Conservation (phyloP, 2,329 filamentous ascomycete genomes). For the Calonectria pseudoreteaudii region DNA sequence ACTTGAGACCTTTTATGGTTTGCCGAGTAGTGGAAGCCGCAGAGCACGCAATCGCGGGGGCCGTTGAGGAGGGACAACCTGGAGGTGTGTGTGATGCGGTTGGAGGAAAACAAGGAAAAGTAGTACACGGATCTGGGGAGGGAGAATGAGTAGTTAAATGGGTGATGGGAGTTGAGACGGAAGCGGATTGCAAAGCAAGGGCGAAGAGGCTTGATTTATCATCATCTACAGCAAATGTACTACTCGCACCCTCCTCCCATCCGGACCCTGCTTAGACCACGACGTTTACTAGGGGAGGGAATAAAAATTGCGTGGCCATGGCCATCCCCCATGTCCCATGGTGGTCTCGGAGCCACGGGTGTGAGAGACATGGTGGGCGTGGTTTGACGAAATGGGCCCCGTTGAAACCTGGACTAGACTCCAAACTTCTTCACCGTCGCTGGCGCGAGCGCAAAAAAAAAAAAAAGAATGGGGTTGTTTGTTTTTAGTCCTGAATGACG, state of each 20-base stretch:
- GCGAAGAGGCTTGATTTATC: conserved; percentile 35
- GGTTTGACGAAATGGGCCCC: conserved; percentile 18
- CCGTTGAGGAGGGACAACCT: conserved; percentile 34
- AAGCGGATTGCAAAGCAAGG: conserved; percentile 19
- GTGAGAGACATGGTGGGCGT: conserved; percentile 21
- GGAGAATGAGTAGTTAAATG: conserved; percentile 11
- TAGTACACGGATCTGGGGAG: background rate
- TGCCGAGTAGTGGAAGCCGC: conserved; percentile 28
- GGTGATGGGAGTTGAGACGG: conserved; percentile 11
- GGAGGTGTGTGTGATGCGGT: conserved; percentile 16
- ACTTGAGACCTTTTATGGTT: conserved; percentile 21
- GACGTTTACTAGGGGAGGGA: conserved; percentile 30
- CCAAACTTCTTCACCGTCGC: conserved; percentile 18
- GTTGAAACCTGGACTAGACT: background rate
- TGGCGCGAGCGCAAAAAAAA: conserved; percentile 16
- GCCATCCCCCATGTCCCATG: conserved; percentile 10
- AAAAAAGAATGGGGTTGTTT: conserved; percentile 42
- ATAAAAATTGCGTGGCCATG: conserved; percentile 41
- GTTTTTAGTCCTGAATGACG: conserved; percentile 48
- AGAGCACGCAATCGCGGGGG: conserved; percentile 50
- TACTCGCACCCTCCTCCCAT: conserved; percentile 37
- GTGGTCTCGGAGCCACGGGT: conserved; percentile 12
- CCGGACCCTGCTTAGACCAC: conserved; percentile 28
- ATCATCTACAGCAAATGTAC: conserved; percentile 22
- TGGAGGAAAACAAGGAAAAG: conserved; percentile 16